Evolutionary conservation across 2,329 filamentous ascomycete species (phyloP), one percentile per base, ranked within the genome.

Genomic region (Ophioceras dolichostomum): DNA sequence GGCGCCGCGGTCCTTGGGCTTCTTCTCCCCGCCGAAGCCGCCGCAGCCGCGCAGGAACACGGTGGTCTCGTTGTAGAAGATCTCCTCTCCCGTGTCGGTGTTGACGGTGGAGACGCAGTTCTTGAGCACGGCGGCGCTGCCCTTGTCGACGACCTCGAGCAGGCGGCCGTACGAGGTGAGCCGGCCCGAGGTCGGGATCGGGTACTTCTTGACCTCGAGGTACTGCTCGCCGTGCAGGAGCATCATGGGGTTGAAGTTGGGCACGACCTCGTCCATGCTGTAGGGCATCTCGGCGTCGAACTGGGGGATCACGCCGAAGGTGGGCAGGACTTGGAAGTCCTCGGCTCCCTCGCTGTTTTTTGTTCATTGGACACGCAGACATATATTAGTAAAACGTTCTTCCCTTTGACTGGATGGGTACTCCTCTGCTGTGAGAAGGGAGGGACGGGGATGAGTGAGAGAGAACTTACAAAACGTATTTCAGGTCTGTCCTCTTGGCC

Each of bases 181-280:
- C 40, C 76, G 79, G 36, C 74, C 87, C 39, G 79, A 73, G 22
- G 88, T 95, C 26, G 89, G 89, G 50, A 96, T 83, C 29, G 91
- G 91, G 66, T 79, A 93, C 60, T 89, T 86, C 56, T 80, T 78
- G 53, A 98, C 74, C 64, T 98, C 91, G 45, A 98, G 84, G 65
- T 88, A 98, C 62, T 98, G 91, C 70, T 98, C 91, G 55, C 91
- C 91, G 65, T 98, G 91, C 18, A 98, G 81, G 36, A 98, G 77
- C 87, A 95, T 95, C 86, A 94, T 95, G 43, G 88, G 89, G 27
- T 77, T 86, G 70, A 95, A 98, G 70, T 96, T 94, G 58, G 88
- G 87, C 20, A 96, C 82, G 43, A 98, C 73, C 40, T 88, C 76
- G 53, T 78, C 75, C 51, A 91, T 72, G 59, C 70, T 77, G 67